Evolutionary conservation across 2,329 filamentous ascomycete species (phyloP), one percentile per base, ranked within the genome.

Genomic region (Alternaria sp.): DNA sequence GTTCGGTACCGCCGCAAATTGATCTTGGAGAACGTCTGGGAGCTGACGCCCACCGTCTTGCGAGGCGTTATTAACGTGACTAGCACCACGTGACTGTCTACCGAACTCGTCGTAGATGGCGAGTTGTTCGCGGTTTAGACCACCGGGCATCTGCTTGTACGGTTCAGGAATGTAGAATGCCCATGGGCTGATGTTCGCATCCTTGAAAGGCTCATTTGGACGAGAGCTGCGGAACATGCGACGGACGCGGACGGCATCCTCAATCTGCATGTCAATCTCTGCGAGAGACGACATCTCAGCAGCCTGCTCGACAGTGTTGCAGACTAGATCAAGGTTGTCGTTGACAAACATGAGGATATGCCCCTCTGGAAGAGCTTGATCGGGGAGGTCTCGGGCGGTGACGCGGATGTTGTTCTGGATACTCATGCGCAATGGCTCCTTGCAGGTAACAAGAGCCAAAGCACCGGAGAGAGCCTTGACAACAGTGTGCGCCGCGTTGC

Each of bases 321-420:
- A 98, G 50, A 96, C 95, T 44, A 94, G 87, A 71, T 99, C 96
- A 28, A 99, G 87, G 78, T 99, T 99, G 69, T 96, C 95, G 79
- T 98, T 99, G 65, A 99, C 95, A 80, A 96, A 98, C 93, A 99
- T 97, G 60, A 98, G 88, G 65, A 99, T 96, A 30, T 96, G 92
- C 7, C 96, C 96, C 81, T 99, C 96, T 0, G 96, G 93, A 65
- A 99, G 87, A 15, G 92, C 92, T 71, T 90, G 88, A 57, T 89
- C 86, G 3, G 86, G 86, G 44, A 88, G 82, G 55, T 87, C 87
- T 61, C 87, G 84, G 57, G 93, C 91, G 58, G 93, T 89, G 41
- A 97, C 87, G n/a, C 96, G 91, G 79, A 99, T 94, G 77, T 98
- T 97, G 81, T 98, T 99, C 58, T 92, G 96, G 80, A 99, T 97